Evolutionary conservation across 2,329 filamentous ascomycete genomes (phyloP).

Genomic region (Aspergillus eucalypticola): DNA sequence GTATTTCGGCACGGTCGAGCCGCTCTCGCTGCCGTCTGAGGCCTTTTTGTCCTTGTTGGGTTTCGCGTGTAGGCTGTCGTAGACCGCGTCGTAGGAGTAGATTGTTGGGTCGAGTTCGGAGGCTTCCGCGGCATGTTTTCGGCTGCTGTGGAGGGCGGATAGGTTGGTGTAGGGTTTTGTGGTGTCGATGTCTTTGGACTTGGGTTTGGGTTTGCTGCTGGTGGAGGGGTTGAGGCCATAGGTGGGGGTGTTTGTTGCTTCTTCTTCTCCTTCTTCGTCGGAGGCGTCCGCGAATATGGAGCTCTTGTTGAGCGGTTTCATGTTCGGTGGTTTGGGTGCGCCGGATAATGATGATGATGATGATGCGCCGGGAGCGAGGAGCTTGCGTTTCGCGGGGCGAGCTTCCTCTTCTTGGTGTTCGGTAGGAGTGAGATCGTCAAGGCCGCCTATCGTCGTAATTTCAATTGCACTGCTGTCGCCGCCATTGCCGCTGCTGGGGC

Average conservation of each 20-base stretch:
- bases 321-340: slow-evolving; percentile 24
- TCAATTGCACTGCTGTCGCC: slow-evolving; percentile 26
- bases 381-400: slow-evolving; percentile 38
- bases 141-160: slow-evolving; percentile 48
- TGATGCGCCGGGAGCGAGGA: slow-evolving; percentile 28
- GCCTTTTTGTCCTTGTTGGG: slow-evolving; percentile 29
- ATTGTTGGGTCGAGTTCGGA: slow-evolving; percentile 49
- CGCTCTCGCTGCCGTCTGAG: slow-evolving; percentile 13
- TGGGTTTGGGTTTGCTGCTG: slow-evolving; percentile 12
- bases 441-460: slow-evolving; percentile 42
- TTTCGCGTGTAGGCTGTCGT: slow-evolving; percentile 50
- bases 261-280: slow-evolving; percentile 28
- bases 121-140: slow-evolving; percentile 47
- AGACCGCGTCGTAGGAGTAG: slow-evolving; percentile 53
- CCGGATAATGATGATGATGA: background rate
- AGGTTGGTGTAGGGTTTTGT: slow-evolving; percentile 39
- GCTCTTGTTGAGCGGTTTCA: slow-evolving; percentile 37
- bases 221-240: slow-evolving; percentile 28
- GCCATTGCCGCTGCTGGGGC: slow-evolving; percentile 14
- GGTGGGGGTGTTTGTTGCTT: slow-evolving; percentile 19
- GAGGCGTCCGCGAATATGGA: slow-evolving; percentile 42
- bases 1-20: slow-evolving; percentile 54
- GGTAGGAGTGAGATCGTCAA: slow-evolving; percentile 25
- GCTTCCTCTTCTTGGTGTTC: slow-evolving; percentile 19
- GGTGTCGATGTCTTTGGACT: background rate